Percentiles rank a stretch among this genome's conserved stretches.
Evolutionary conservation across 164 flowering plant genomes (phyloP).

Genomic region (Piper betle): DNA sequence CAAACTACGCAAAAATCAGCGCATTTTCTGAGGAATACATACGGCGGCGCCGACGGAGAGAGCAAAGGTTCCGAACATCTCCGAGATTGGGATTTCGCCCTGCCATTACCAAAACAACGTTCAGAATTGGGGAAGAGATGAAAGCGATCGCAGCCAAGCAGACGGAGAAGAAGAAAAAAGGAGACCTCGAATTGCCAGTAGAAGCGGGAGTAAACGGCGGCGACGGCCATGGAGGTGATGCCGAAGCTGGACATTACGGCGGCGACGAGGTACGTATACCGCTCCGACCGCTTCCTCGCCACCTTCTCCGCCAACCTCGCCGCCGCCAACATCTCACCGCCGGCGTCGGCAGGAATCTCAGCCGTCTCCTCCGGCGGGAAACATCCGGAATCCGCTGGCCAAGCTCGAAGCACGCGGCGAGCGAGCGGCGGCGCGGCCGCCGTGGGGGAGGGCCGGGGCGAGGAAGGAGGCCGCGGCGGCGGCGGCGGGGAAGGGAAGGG

Average conservation of each 20-base stretch:
- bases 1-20: background rate
- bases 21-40: constrained; percentile 14
- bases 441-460: constrained; percentile 4
- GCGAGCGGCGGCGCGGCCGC: background rate
- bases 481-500: constrained; percentile 10
- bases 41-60: constrained; percentile 92
- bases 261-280: constrained; percentile 65
- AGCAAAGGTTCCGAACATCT: constrained; percentile 82
- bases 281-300: constrained; percentile 65
- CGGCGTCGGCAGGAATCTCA: background rate
- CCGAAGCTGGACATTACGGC: constrained; percentile 85
- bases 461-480: constrained; percentile 6
- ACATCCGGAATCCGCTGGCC: constrained; percentile 22
- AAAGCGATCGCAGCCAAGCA: background rate
- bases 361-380: background rate
- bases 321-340: background rate
- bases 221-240: constrained; percentile 64
- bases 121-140: background rate
- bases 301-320: constrained; percentile 28
- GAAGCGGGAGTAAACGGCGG: constrained; percentile 79
- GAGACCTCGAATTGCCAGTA: constrained; percentile 85
- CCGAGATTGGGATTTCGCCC: constrained; percentile 55
- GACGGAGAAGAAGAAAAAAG: background rate
- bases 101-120: constrained; percentile 26
- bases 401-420: constrained; percentile 37